A percentile compares a stretch with the other conserved stretches of the same genome.
These are phyloP conservation scores for Lolium perenne DNA, from an alignment of 176 grass and related monocot species.

Conservation along the genomic window DNA sequence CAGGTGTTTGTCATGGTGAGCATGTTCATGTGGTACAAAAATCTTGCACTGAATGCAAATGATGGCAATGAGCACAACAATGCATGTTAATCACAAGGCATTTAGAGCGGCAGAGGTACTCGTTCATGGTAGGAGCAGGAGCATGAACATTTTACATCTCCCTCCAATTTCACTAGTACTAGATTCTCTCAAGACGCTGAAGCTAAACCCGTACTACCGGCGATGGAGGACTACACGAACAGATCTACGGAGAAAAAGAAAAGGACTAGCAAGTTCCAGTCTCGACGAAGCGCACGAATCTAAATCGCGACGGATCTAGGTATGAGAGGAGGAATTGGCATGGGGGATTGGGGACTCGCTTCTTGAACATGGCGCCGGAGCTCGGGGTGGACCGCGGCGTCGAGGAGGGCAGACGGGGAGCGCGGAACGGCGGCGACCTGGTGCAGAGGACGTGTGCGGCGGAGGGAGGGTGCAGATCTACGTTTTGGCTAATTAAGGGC, in stretches of 20 bases:
- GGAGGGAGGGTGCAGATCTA: slow-evolving; percentile 23
- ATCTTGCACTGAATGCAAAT: not conserved
- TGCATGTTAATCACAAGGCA: not conserved
- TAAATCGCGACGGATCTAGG: not conserved
- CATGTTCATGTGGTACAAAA: not conserved
- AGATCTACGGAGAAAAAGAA: not conserved
- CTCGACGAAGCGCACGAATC: too few species aligned
- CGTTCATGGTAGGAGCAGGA: not conserved
- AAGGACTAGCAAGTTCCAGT: too few species aligned
- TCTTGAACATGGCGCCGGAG: not conserved
- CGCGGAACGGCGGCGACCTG: not conserved
- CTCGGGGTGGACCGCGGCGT: not conserved
- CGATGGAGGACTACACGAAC: not conserved
- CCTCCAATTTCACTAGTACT: not conserved
- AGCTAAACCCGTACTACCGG: not conserved
- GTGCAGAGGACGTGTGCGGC: not conserved
- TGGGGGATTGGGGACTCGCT: not conserved
- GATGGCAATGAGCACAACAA: not conserved
- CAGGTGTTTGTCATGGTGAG: not conserved
- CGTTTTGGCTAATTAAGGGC: slow-evolving; percentile 20
- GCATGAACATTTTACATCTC: not conserved
- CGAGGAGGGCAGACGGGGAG: not conserved
- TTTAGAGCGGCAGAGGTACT: not conserved
- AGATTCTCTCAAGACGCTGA: not conserved
- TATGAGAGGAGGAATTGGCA: not conserved